A percentile compares a stretch with the other conserved stretches of the same genome.
Conservation (phyloP, 2,329 filamentous ascomycete species). For the Xylariaceae sp. region DNA sequence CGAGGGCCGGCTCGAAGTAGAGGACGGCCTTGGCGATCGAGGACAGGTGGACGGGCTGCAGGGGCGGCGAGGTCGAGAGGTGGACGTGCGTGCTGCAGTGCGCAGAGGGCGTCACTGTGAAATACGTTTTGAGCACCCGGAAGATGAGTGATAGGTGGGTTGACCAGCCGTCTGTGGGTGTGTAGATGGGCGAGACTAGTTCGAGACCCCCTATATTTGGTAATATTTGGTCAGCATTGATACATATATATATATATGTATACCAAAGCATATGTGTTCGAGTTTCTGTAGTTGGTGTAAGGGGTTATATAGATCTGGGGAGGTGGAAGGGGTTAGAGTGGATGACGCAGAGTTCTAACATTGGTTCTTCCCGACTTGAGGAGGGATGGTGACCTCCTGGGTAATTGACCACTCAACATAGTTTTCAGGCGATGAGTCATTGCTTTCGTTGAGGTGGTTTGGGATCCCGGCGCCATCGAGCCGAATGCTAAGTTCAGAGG, state of each 20-base stretch:
- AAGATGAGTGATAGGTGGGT: conserved; percentile 43
- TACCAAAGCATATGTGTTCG: no score
- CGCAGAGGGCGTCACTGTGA: conserved; percentile 32
- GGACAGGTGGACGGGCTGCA: conserved; percentile 35
- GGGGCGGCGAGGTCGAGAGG: conserved; percentile 36
- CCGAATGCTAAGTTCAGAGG: conserved; percentile 42
- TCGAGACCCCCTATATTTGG: conserved; percentile 40
- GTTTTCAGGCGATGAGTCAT: conserved; percentile 38
- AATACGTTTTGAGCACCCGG: conserved; percentile 34
- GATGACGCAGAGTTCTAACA: no score
- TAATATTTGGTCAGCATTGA: background rate
- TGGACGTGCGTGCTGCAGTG: conserved; percentile 48
- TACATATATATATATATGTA: background rate
- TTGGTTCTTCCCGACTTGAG: conserved; percentile 40
- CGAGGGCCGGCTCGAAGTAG: conserved; percentile 44
- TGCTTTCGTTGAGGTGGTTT: conserved; percentile 43
- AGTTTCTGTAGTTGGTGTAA: no score
- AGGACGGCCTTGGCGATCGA: conserved; percentile 42
- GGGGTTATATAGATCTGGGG: no score
- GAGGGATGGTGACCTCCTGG: conserved; percentile 46
- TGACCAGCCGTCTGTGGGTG: conserved; percentile 37
- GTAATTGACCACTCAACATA: conserved; percentile 48
- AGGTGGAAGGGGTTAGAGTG: no score
- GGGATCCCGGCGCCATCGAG: conserved; percentile 41
- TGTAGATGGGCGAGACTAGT: conserved; percentile 46